Evolutionary conservation across 306 rosid genomes (phyloP), one percentile per base, ranked within the genome.

Genomic region (Parietaria judaica): DNA sequence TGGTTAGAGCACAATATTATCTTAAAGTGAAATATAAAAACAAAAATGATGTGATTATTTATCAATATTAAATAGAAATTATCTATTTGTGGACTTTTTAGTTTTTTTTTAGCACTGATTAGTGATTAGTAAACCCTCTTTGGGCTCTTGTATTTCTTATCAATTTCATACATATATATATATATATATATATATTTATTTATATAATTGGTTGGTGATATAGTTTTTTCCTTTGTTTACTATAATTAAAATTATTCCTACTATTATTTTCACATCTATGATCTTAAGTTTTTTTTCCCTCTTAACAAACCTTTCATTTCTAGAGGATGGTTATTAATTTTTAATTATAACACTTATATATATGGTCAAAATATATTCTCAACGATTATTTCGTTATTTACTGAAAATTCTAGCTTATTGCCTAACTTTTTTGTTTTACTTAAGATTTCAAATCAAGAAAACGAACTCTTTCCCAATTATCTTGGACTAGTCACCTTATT

Each of bases 381-480:
- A 23, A 23, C 31, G 31, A 23, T 23, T 23, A 23, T 23, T 23
- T 41, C 11, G 51, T 44, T 59, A 10, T 14, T 69, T 63, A 35
- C 68, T 35, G 0, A 0, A 14, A 58, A 56, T 31, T 68, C 47
- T 59, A 41, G 9, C 45, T 41, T 5, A 41, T 41, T 17, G 79
- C 76, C 83, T 66, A 76, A 76, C 75, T 59, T 68, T 51, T 61
- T 64, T 64, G 11, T 61, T 10, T 37, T 31, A 12, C 2, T 63
- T 35, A 10, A 11, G 5, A 58, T 78, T 67, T 65, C 41, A n/a
- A 39, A 15, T 38, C 7, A 6, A 51, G 46, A 69, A 55, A 51
- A 17, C 12, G 9, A 12, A 59, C 79, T 12, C 17, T 55, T 56
- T 69, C 87, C 90, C 85, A 72, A 70, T 58, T 64, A 79, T 79